Evolutionary conservation across 2,329 filamentous ascomycete genomes (phyloP).

Genomic region (Xylariaceae sp.): DNA sequence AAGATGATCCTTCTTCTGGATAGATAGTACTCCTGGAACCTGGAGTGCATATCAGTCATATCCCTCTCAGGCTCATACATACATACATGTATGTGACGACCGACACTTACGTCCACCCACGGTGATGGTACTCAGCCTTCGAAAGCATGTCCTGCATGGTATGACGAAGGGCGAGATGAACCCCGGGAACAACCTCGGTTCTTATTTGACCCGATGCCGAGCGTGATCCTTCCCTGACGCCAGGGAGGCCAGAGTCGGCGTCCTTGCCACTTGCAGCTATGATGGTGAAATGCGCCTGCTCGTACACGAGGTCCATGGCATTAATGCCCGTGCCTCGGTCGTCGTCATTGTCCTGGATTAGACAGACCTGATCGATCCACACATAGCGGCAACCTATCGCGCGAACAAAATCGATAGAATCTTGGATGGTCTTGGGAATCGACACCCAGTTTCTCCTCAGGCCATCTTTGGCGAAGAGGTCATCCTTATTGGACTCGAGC

Average conservation of each 20-base stretch:
- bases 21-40: constrained; percentile 21
- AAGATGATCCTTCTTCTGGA: constrained; percentile 19
- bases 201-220: constrained; percentile 9
- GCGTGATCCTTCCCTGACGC: constrained; percentile 12
- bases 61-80: not conserved
- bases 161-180: constrained; percentile 17
- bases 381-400: constrained; percentile 15
- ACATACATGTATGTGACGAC: not conserved
- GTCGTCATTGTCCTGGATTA: constrained; percentile 17
- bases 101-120: constrained; percentile 19
- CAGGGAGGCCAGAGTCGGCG: constrained; percentile 16
- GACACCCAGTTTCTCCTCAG: constrained; percentile 13
- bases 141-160: constrained; percentile 16
- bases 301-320: constrained; percentile 20
- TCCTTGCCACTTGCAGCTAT: constrained; percentile 16
- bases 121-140: constrained; percentile 16
- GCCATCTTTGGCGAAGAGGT: constrained; percentile 14
- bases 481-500: constrained; percentile 16
- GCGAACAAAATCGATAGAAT: constrained; percentile 17
- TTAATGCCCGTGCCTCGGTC: constrained; percentile 15
- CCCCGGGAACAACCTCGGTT: constrained; percentile 13
- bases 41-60: constrained; percentile 4
- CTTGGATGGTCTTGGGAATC: constrained; percentile 17
- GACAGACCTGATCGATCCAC: constrained; percentile 18
- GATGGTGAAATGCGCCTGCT: constrained; percentile 18